Evolutionary conservation across 2,329 filamentous ascomycete species (phyloP), one percentile per base, ranked within the genome.

Genomic region (Claviceps digitariae): DNA sequence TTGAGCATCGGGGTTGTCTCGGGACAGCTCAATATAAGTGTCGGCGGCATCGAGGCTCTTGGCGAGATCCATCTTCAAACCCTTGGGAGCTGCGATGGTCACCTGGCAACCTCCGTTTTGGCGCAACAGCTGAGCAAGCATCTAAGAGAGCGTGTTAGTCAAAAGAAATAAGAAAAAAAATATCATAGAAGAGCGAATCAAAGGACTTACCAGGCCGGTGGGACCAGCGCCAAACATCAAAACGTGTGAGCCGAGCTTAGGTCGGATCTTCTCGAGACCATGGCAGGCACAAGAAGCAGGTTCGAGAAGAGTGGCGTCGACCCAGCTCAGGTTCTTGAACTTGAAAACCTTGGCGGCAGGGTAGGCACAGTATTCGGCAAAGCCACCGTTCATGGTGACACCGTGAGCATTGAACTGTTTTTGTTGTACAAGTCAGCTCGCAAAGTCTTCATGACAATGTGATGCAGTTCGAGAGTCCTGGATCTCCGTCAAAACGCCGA

Each of bases 261-360:
- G 81, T 4, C 75, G 72, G 60, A 87, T 86, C 70, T 83, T 81
- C 64, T 86, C 82, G 25, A 86, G 70, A 15, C 82, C 82, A 63
- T 87, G 83, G 57, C 79, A 79, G n/a, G 83, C 83, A 60, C 83
- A 87, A 4, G 82, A 84, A 6, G 83, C 82, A 13, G 83, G 82
- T 66, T 87, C 83, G 48, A 86, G 75, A 13, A 87, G 75, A 27
- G 83, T 84, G 20, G 83, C 83, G 55, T 86, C 82, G n/a, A 84
- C 74, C 61, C 83, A 79, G 34, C 72, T 77, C 40, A 87, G 73
- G 65, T 85, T 83, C 58, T 82, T 67, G 63, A 84, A 78, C 63
- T 79, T 78, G 72, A 84, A 84, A 40, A 85, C 79, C 66, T 74
- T 74, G 57, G 68, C 71, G 52, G 74, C 72, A 12, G 74, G 71